Percentiles rank a stretch among this genome's conserved stretches.
phyloP scores from a whole-genome alignment of 2,329 filamentous ascomycete species.

The Calonectria henricotiae region DNA sequence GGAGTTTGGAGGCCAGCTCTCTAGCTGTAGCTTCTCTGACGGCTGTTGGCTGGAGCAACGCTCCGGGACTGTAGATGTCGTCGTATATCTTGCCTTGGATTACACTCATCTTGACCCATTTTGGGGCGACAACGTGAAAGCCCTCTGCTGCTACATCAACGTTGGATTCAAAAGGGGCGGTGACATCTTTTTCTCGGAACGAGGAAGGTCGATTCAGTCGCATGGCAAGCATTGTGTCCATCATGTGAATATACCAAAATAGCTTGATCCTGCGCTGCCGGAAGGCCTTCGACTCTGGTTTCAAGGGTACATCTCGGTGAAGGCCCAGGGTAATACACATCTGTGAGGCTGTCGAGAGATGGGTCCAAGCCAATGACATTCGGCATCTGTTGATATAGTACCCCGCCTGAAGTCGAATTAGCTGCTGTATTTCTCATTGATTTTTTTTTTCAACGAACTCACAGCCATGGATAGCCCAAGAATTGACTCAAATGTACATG shows the following conservation, averaged over 20 bases:
- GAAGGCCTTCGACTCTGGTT: neutral
- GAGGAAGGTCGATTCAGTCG: neutral
- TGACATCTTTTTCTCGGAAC: neutral
- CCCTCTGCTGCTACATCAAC: neutral
- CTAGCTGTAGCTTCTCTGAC: neutral
- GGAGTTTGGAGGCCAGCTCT: neutral
- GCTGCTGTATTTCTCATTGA: neutral
- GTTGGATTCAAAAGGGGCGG: neutral
- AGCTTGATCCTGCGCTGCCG: neutral
- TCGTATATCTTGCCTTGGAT: slow-evolving; percentile 2
- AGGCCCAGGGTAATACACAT: neutral
- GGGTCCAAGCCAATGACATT: neutral
- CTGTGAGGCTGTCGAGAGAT: neutral
- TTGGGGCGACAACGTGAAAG: neutral
- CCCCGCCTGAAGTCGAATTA: neutral
- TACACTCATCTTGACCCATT: slow-evolving; percentile 2
- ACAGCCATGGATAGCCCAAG: neutral
- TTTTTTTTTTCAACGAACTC: no score
- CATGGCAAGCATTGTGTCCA: neutral
- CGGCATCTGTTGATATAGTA: slow-evolving; percentile 3
- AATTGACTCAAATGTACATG: neutral
- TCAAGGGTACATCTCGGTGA: neutral
- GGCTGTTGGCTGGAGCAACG: neutral
- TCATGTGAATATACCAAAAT: slow-evolving; percentile 4
- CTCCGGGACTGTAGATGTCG: slow-evolving; percentile 1